A percentile compares a stretch with the other conserved stretches of the same genome.
phyloP scores from a whole-genome alignment of 2,329 filamentous ascomycete genomes.

The Cadophora sp. region DNA sequence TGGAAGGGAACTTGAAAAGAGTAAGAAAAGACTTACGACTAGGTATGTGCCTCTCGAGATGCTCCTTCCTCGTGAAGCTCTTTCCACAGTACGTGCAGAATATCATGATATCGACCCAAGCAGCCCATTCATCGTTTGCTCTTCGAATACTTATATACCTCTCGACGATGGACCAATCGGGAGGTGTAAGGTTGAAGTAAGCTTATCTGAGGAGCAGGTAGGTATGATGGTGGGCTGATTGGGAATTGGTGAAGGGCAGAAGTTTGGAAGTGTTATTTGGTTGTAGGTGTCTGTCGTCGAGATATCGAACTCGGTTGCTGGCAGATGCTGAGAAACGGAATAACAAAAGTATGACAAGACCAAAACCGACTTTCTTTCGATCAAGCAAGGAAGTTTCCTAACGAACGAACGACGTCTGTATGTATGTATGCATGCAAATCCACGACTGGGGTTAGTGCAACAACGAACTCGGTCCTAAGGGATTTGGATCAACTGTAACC shows the following conservation, averaged over 20 bases:
- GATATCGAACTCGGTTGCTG: background rate
- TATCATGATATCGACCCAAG: constrained; percentile 45
- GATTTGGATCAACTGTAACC: background rate
- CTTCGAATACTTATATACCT: constrained; percentile 7
- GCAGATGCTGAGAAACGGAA: background rate
- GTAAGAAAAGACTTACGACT: constrained; percentile 51
- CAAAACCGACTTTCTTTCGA: background rate
- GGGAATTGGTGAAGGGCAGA: background rate
- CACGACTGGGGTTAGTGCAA: constrained; percentile 9
- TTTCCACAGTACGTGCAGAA: constrained; percentile 62
- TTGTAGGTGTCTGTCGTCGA: background rate
- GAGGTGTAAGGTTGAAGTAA: background rate
- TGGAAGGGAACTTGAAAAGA: background rate
- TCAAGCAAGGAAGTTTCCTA: constrained; percentile 10
- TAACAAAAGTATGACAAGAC: background rate
- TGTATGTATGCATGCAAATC: background rate
- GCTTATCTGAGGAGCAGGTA: background rate
- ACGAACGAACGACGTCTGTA: background rate
- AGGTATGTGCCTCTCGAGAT: constrained; percentile 61
- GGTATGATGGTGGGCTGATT: background rate
- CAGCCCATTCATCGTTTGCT: background rate
- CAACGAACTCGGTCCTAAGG: background rate
- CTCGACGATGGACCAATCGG: constrained; percentile 7
- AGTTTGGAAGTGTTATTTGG: background rate
- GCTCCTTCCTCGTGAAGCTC: constrained; percentile 61